Base-by-base conservation (phyloP, 2,329 filamentous ascomycete species). In the Akanthomyces uredinophilus region DNA sequence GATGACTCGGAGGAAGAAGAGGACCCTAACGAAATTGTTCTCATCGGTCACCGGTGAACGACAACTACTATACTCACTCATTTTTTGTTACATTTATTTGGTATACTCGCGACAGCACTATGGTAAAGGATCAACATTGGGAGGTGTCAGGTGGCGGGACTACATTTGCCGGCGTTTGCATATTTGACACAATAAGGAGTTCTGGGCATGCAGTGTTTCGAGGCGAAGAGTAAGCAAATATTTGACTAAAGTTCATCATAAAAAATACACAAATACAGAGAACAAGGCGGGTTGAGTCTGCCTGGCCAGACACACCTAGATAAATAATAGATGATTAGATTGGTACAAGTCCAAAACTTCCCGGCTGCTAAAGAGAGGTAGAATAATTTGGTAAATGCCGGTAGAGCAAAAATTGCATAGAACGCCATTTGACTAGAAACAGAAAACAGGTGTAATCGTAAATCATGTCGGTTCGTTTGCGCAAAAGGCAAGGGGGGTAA, bases 1-100 rank as follows among this genome's bases (percentile, higher is more conserved):
- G 78, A 80, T 20, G 78, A 80, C 18, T 78, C 78, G 27, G 81
- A 81, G 3, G 77, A 82, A 27, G 78, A 80, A 20, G 78, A 78
- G 37, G 77, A 82, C 8, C 77, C 79, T 5, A 71, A 72, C 18
- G 78, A 81, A 57, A 81, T 85, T 58, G 68, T 78, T 49, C 72
- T 83, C 22, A 74, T 82, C 65, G 81, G 81, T 29, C 81, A 83
- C 66, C 64, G 32, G 18, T 59, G 24, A 63, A 27, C 14, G 37
- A 29, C 14, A 47, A 10, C 27, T 16, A 43, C 24, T 55, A n/a
- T n/a, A 10, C 22, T 44, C 8, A 24, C 35, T 44, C 7, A 16
- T 41, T 50, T 10, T 18, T 5, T 32, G 52, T 18, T 16, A 11
- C 35, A 8, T 35, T 20, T 4, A 24, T 57, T 43, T 60, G 29